Evolutionary conservation across 352 stramenopile genomes (phyloP).

Genomic region (Thalassiosira livingstoniorum): DNA sequence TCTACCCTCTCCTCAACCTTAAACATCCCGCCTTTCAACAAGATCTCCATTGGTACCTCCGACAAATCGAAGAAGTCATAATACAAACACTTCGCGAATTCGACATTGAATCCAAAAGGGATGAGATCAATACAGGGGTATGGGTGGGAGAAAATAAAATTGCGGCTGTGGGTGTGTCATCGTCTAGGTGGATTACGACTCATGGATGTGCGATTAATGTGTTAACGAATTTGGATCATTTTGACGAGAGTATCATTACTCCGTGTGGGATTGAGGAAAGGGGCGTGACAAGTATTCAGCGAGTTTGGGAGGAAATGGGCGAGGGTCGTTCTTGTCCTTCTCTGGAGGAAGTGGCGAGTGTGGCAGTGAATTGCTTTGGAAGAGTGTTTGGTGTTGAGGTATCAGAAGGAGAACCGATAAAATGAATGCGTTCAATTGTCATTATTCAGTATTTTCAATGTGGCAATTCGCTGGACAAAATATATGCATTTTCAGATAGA

Average conservation of each 20-base stretch:
- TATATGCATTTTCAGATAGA: too few relatives aligned
- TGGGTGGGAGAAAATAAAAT: conserved; percentile 97
- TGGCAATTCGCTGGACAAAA: too few relatives aligned
- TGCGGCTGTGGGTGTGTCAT: conserved; percentile 94
- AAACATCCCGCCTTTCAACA: conserved; percentile 87
- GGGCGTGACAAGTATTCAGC: conserved; percentile 76
- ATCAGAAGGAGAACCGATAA: conserved; percentile 14
- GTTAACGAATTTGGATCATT: conserved; percentile 90
- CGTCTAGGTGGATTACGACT: conserved; percentile 97
- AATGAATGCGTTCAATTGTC: too few relatives aligned
- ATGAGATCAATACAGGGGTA: conserved; percentile 86
- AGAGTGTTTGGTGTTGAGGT: conserved; percentile 67
- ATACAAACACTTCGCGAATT: conserved; percentile 88
- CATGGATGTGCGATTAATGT: conserved; percentile 98
- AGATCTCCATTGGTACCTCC: conserved; percentile 98
- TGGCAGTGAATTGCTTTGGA: conserved; percentile 62
- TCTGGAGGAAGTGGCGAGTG: conserved; percentile 62
- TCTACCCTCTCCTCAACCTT: conserved; percentile 97
- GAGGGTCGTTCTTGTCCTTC: conserved; percentile 33
- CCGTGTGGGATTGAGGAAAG: conserved; percentile 93
- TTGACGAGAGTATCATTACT: conserved; percentile 92
- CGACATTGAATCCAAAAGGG: conserved; percentile 66
- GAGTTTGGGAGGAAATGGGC: conserved; percentile 47
- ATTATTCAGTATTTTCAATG: too few relatives aligned
- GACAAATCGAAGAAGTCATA: conserved; percentile 94